Evolutionary conservation across 1,284 basidiomycete species (phyloP).

Genomic region (Inonotus obliquus): DNA sequence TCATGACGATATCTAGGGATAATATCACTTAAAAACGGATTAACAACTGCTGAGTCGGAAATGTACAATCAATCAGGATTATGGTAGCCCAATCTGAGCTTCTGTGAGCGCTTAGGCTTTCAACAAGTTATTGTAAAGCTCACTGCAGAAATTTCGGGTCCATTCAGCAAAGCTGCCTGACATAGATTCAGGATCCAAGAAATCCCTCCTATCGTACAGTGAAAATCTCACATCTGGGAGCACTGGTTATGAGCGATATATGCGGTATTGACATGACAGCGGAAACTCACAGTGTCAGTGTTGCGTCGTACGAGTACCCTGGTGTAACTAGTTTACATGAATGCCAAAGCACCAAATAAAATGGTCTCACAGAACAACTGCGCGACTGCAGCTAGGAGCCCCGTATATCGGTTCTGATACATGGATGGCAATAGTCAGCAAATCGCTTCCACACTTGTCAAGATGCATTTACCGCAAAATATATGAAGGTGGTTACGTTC

Average conservation of each 20-base stretch:
- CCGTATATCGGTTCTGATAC: neutral
- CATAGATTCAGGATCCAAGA: neutral
- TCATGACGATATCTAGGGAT: conserved; percentile 1
- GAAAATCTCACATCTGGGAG: too few species aligned
- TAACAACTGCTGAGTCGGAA: neutral
- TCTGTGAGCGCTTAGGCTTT: neutral
- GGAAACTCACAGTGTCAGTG: neutral
- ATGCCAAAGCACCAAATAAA: neutral
- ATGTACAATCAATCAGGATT: neutral
- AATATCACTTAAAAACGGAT: neutral
- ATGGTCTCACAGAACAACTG: neutral
- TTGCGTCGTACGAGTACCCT: neutral
- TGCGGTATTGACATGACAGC: too few species aligned
- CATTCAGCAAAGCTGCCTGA: neutral
- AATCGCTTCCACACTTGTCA: neutral
- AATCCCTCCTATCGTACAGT: too few species aligned
- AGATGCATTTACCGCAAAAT: neutral
- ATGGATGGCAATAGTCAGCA: neutral
- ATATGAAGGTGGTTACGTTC: neutral
- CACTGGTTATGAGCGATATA: too few species aligned
- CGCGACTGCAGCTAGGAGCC: neutral
- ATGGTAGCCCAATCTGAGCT: neutral
- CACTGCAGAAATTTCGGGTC: neutral
- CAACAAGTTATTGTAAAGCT: neutral
- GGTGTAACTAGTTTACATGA: neutral